Evolutionary conservation across 2,329 filamentous ascomycete species (phyloP).

Genomic region (Lasiodiplodia theobromae): DNA sequence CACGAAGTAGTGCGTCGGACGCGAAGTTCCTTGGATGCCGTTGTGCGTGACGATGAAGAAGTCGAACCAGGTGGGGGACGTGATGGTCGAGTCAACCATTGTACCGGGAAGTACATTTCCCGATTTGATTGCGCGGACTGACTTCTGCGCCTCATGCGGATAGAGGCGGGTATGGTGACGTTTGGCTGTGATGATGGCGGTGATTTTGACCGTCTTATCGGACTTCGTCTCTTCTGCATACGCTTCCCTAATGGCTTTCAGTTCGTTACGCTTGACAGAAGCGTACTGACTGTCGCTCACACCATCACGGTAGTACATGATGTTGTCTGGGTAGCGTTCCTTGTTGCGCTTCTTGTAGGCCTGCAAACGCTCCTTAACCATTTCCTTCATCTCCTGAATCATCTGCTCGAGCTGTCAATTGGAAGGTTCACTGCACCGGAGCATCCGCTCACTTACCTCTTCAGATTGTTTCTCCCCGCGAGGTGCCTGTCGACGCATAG

Average conservation of each 20-base stretch:
- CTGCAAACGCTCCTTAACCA: slow-evolving; percentile 33
- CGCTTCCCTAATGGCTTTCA: background rate
- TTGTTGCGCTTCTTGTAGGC: background rate
- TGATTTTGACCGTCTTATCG: background rate
- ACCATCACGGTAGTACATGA: slow-evolving; percentile 41
- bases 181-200: slow-evolving; percentile 47
- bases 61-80: slow-evolving; percentile 37
- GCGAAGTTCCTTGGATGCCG: slow-evolving; percentile 41
- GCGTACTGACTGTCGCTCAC: slow-evolving; percentile 36
- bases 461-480: too few relatives aligned
- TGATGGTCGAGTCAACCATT: slow-evolving; percentile 41
- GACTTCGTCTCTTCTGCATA: too few relatives aligned
- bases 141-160: slow-evolving; percentile 33
- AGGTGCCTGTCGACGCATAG: slow-evolving; percentile 42
- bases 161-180: slow-evolving; percentile 53
- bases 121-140: too few relatives aligned
- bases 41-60: slow-evolving; percentile 48
- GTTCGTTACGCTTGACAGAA: background rate
- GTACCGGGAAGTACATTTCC: slow-evolving; percentile 39
- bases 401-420: background rate
- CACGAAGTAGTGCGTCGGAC: slow-evolving; percentile 43
- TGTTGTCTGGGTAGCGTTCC: slow-evolving; percentile 31
- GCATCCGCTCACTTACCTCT: slow-evolving; percentile 14
- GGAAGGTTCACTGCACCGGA: too few relatives aligned
- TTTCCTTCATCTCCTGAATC: slow-evolving; percentile 33